Evolutionary conservation across 163 green algal genomes (phyloP).

Genomic region (Scenedesmus sp.): DNA sequence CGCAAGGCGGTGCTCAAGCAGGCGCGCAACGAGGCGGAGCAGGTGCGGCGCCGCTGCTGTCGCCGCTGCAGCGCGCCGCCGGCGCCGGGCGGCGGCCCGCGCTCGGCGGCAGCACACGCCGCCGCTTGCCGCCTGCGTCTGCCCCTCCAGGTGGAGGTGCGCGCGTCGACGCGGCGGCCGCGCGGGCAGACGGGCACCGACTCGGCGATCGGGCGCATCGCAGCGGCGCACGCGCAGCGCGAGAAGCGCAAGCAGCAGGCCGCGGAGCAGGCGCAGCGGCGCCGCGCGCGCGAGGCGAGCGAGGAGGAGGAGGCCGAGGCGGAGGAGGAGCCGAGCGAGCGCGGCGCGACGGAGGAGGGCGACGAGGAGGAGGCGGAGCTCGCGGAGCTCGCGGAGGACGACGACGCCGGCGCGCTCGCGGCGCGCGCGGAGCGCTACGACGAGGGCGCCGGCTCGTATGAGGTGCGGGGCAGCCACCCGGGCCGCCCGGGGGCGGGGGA

Average conservation of each 20-base stretch:
- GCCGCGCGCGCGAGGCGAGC: conserved; percentile 30
- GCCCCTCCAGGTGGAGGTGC: conserved; percentile 40
- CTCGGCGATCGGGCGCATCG: conserved; percentile 36
- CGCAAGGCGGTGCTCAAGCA: conserved; percentile 19
- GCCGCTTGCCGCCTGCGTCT: background rate
- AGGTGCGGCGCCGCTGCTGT: conserved; percentile 1
- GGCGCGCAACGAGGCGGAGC: conserved; percentile 24
- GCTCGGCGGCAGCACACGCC: background rate
- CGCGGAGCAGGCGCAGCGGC: no score
- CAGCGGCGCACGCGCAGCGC: conserved; percentile 42
- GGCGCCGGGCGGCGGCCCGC: background rate
- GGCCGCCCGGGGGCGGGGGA: no score
- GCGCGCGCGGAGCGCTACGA: conserved; percentile 9
- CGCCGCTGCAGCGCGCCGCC: background rate
- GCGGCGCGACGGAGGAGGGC: background rate
- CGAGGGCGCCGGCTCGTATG: conserved; percentile 27
- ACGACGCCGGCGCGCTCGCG: background rate
- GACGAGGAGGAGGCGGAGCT: background rate
- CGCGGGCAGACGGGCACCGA: conserved; percentile 28
- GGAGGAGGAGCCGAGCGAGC: background rate
- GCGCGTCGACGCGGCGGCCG: conserved; percentile 27
- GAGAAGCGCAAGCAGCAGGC: no score
- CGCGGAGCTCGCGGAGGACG: background rate
- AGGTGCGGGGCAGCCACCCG: no score
- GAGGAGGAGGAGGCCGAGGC: conserved; percentile 20